Evolutionary conservation across 305 asterid species (phyloP).

Genomic region (Fraxinus sp.): DNA sequence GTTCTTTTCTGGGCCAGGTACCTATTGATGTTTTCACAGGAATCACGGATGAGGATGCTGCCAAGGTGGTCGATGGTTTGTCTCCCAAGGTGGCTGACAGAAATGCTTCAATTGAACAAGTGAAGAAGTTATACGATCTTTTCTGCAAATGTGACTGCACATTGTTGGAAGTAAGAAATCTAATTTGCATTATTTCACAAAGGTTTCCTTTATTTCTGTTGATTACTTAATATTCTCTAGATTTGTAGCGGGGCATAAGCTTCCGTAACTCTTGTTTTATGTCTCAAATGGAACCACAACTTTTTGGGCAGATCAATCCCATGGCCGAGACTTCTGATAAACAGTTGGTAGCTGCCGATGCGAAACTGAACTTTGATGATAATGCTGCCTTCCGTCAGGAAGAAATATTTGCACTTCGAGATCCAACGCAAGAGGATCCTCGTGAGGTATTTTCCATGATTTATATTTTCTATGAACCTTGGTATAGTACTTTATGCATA

Average conservation of each 20-base stretch:
- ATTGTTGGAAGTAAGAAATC: slow-evolving; percentile 64
- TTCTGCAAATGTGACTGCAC: slow-evolving; percentile 95
- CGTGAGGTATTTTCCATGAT: slow-evolving; percentile 64
- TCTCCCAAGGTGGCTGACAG: slow-evolving; percentile 82
- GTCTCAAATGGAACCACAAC: slow-evolving; percentile 10
- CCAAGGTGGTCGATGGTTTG: slow-evolving; percentile 94
- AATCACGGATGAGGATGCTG: slow-evolving; percentile 91
- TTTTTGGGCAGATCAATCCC: slow-evolving; percentile 71
- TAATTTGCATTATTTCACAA: slow-evolving; percentile 8
- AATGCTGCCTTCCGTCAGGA: slow-evolving; percentile 92
- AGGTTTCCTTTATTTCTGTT: neutral
- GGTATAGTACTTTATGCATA: neutral
- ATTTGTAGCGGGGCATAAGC: slow-evolving; percentile 17
- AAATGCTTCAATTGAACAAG: slow-evolving; percentile 85
- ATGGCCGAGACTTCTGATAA: slow-evolving; percentile 93
- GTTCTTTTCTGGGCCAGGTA: slow-evolving; percentile 48
- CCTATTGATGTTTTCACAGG: slow-evolving; percentile 86
- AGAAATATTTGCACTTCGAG: slow-evolving; percentile 77
- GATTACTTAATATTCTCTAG: slow-evolving; percentile 12
- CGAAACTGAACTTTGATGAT: slow-evolving; percentile 92
- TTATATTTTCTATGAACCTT: neutral
- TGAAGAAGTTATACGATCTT: slow-evolving; percentile 85
- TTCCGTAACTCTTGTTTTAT: slow-evolving; percentile 12
- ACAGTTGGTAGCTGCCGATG: slow-evolving; percentile 94
- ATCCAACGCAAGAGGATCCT: slow-evolving; percentile 94